Percentiles rank a stretch among this genome's conserved stretches.
These are phyloP conservation scores for Chenopodium quinoa DNA, from an alignment of 148 eudicot species.

Conservation along the genomic window DNA sequence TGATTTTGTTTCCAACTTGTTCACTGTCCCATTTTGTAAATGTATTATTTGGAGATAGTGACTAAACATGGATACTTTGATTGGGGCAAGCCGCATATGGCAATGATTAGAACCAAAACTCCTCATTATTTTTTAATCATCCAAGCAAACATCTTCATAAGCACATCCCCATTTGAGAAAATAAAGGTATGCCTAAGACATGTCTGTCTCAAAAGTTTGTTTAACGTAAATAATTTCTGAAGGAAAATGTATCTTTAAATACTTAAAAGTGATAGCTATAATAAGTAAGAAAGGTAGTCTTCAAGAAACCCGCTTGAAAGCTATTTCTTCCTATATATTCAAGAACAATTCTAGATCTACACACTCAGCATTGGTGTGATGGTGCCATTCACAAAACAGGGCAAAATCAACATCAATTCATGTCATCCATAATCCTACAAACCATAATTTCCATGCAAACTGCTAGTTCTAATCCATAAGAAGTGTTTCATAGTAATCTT, in stretches of 20 bases:
- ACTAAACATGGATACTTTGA: not conserved
- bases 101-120: not conserved
- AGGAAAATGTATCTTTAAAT: not conserved
- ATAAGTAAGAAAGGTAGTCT: not conserved
- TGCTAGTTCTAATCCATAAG: not conserved
- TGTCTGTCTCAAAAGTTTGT: not conserved
- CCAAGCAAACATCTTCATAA: too few species aligned
- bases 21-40: not conserved
- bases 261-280: not conserved
- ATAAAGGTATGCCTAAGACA: not conserved
- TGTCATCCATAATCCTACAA: not conserved
- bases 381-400: not conserved
- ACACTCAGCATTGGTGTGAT: not conserved
- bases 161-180: not conserved
- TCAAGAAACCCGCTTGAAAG: not conserved
- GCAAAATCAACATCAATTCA: not conserved
- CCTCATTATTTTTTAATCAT: not conserved
- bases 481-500: not conserved
- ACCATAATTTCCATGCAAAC: not conserved
- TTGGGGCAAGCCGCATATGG: not conserved
- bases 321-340: not conserved
- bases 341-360: not conserved
- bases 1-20: not conserved
- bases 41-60: not conserved
- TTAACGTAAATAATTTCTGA: not conserved